Evolutionary conservation across 352 stramenopile genomes (phyloP), one percentile per base, ranked within the genome.

Genomic region (Phytophthora agathidicida): DNA sequence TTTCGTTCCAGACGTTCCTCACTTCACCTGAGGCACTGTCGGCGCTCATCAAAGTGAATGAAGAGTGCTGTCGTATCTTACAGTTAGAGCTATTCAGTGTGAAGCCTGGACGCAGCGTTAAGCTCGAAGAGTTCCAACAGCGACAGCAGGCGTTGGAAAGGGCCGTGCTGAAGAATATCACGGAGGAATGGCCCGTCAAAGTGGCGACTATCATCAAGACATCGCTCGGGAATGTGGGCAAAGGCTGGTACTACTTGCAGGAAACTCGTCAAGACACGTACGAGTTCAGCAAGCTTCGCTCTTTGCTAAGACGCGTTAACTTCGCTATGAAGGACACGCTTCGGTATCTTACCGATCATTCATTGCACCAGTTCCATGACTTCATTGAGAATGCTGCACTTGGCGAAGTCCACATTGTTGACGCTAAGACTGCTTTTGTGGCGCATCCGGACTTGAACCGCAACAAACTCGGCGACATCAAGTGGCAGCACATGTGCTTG

Each of bases 61-160:
- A 95, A 52, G 86, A 95, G 59, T 93, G 86, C 63, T 93, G 88
- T 33, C 75, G 81, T 11, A 68, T 95, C 13, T 58, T 93, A 6
- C 85, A 93, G 41, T 63, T 95, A 0, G 86, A 95, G 55, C 62
- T 95, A 0, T 95, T 93, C 45, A 86, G 71, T 39, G 78, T 93
- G 17, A 93, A 93, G 35, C 44, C 70, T 8, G 73, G 80, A 0
- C 72, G 84, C n/a, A 89, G 79, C 41, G 76, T 88, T 20, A 96
- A 96, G 38, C 55, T 96, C 5, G 86, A 96, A 55, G 86, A 96
- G 38, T 96, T 96, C 35, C 84, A 94, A 31, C 84, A 94, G 46
- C 73, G 82, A 3, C 86, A 96, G 24, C 84, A 92, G 24, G 57
- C 81, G 0, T 69, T 94, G 3, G 86, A 96, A 46, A 75, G 84